Percentiles rank a stretch among this genome's conserved stretches.
These are phyloP conservation scores for Sclerotinia nivalis DNA, from an alignment of 2,329 filamentous ascomycete species.

Conservation along the genomic window DNA sequence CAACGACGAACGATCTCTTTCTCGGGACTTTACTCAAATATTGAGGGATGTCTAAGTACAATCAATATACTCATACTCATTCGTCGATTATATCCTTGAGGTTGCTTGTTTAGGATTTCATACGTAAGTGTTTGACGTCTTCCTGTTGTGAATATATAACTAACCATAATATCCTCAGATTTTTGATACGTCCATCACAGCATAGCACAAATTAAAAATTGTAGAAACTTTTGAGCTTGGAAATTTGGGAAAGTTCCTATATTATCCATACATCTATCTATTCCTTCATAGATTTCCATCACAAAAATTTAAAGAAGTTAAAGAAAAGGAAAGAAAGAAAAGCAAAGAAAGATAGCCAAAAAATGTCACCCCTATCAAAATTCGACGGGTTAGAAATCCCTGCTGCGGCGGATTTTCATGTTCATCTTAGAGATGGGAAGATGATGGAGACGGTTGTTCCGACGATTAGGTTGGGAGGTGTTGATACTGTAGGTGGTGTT, in stretches of 20 bases:
- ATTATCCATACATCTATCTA: not conserved
- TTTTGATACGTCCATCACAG: not conserved
- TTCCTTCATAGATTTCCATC: not conserved
- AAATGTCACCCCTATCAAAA: constrained; percentile 12
- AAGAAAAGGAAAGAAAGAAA: not conserved
- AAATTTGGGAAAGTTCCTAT: constrained; percentile 4
- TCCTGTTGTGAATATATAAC: not conserved
- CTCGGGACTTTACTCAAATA: not conserved
- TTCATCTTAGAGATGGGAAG: constrained; percentile 43
- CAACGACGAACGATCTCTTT: constrained; percentile 4
- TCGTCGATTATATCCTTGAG: not conserved
- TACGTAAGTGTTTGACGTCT: not conserved
- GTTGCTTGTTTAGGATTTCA: not conserved
- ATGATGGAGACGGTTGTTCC: constrained; percentile 59
- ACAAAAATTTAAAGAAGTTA: not conserved
- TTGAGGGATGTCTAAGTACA: not conserved
- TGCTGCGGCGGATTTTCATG: constrained; percentile 60
- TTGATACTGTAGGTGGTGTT: constrained; percentile 53
- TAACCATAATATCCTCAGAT: not conserved
- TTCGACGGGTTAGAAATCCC: constrained; percentile 52
- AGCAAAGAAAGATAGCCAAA: not conserved
- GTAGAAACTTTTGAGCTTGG: not conserved
- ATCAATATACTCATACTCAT: not conserved
- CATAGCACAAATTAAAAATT: not conserved
- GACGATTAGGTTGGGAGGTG: constrained; percentile 60